These are phyloP conservation scores for Fusarium scirpi DNA, from an alignment of 2,329 filamentous ascomycete genomes.

Conservation along the genomic window DNA sequence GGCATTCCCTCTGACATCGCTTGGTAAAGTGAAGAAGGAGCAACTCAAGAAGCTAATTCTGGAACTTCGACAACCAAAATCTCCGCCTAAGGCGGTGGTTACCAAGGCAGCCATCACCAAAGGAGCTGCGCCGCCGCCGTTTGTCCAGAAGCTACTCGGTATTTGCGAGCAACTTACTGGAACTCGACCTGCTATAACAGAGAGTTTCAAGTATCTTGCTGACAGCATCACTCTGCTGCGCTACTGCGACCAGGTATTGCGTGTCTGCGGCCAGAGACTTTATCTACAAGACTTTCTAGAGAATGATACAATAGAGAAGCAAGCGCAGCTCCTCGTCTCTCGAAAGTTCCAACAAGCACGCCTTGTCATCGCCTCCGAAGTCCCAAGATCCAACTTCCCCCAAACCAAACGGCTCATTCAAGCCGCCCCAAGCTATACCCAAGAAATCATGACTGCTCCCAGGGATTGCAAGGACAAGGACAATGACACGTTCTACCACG, in stretches of 20 bases:
- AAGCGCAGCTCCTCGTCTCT: conserved; percentile 46
- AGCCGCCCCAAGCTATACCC: neutral
- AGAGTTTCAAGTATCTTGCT: conserved; percentile 48
- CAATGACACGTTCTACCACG: conserved; percentile 13
- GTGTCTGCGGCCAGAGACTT: conserved; percentile 45
- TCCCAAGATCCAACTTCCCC: neutral
- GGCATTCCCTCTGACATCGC: conserved; percentile 55
- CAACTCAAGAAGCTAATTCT: conserved; percentile 48
- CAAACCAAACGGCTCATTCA: neutral
- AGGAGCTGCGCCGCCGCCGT: neutral
- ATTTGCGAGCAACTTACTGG: conserved; percentile 51
- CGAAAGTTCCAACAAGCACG: conserved; percentile 38
- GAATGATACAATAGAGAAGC: conserved; percentile 50
- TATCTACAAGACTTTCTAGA: conserved; percentile 53
- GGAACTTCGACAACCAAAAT: conserved; percentile 17
- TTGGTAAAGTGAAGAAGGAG: conserved; percentile 60
- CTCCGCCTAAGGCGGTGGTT: neutral
- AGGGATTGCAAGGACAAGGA: neutral
- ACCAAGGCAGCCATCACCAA: neutral
- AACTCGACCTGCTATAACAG: conserved; percentile 40
- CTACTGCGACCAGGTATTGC: conserved; percentile 52
- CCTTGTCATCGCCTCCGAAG: conserved; percentile 17
- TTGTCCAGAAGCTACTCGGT: conserved; percentile 37
- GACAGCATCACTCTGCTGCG: conserved; percentile 55
- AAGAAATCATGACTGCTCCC: neutral